Percentiles rank a stretch among this genome's conserved stretches.
Evolutionary conservation across 495 filamentous ascomycete species (phyloP).

Genomic region (Geoglossum glabrum): DNA sequence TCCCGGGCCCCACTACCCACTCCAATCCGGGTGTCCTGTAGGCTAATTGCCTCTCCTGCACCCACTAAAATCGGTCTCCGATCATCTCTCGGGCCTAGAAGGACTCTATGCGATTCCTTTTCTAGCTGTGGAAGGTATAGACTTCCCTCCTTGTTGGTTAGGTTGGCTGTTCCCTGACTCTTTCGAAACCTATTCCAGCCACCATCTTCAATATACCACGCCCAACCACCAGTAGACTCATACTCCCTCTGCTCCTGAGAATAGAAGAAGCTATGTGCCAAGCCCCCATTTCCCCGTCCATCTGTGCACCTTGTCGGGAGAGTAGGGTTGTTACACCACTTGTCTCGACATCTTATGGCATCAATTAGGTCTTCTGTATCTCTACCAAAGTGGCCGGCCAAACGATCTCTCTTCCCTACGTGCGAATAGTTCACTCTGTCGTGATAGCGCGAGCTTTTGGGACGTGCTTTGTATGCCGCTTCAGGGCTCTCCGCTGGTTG

Average conservation of each 20-base stretch:
- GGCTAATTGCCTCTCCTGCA: slow-evolving; percentile 21
- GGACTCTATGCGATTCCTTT: slow-evolving; percentile 21
- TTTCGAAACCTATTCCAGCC: slow-evolving; percentile 20
- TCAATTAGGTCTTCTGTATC: slow-evolving; percentile 27
- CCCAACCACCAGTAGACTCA: slow-evolving; percentile 30
- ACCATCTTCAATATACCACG: slow-evolving; percentile 32
- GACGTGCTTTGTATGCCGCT: background rate
- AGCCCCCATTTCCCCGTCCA: slow-evolving; percentile 13
- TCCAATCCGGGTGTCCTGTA: slow-evolving; percentile 25
- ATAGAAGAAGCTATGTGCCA: slow-evolving; percentile 24
- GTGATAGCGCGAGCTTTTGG: background rate
- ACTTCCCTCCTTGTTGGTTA: slow-evolving; percentile 15
- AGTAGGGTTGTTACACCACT: slow-evolving; percentile 27
- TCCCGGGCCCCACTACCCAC: background rate
- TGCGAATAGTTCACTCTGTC: background rate
- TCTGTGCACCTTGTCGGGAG: slow-evolving; percentile 27
- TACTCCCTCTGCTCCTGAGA: slow-evolving; percentile 21
- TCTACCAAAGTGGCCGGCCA: slow-evolving; percentile 14
- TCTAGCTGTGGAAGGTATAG: slow-evolving; percentile 23
- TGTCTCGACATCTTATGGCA: slow-evolving; percentile 25
- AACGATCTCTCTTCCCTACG: slow-evolving; percentile 3
- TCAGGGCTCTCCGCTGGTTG: background rate
- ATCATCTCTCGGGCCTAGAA: slow-evolving; percentile 29
- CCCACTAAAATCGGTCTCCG: slow-evolving; percentile 24
- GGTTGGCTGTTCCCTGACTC: slow-evolving; percentile 18